phyloP scores from a whole-genome alignment of 805 yeast species.

The Kuraishia hungarica region DNA sequence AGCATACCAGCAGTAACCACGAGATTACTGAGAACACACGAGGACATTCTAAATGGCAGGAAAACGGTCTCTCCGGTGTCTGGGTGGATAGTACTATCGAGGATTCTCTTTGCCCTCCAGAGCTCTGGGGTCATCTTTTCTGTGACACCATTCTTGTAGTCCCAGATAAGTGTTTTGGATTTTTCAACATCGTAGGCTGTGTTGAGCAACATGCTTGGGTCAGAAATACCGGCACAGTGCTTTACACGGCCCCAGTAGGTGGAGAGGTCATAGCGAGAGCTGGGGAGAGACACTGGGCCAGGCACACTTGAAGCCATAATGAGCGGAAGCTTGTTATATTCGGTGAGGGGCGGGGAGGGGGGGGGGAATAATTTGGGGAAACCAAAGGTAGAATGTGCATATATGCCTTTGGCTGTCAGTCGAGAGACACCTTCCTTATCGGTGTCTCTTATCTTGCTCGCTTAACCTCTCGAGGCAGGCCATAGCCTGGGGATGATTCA shows the following conservation, averaged over 20 bases:
- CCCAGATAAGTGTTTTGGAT: conserved; percentile 61
- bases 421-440: background rate
- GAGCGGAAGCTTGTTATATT: background rate
- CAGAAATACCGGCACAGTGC: conserved; percentile 90
- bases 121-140: conserved; percentile 66
- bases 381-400: too few species aligned
- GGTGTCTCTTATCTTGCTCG: background rate
- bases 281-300: conserved; percentile 75
- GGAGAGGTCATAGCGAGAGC: conserved; percentile 66
- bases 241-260: conserved; percentile 92
- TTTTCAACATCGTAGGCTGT: conserved; percentile 51
- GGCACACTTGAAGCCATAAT: conserved; percentile 83
- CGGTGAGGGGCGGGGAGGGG: background rate
- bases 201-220: conserved; percentile 82
- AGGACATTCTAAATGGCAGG: conserved; percentile 95
- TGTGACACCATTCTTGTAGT: conserved; percentile 62
- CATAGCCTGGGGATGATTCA: background rate
- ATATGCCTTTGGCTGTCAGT: too few species aligned
- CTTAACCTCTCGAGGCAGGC: background rate
- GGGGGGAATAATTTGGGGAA: background rate
- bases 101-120: conserved; percentile 80
- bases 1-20: conserved; percentile 97
- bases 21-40: conserved; percentile 86
- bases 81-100: conserved; percentile 93
- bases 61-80: conserved; percentile 92